phyloP scores from a whole-genome alignment of 306 rosid genomes.

The Hippophae tibetana region DNA sequence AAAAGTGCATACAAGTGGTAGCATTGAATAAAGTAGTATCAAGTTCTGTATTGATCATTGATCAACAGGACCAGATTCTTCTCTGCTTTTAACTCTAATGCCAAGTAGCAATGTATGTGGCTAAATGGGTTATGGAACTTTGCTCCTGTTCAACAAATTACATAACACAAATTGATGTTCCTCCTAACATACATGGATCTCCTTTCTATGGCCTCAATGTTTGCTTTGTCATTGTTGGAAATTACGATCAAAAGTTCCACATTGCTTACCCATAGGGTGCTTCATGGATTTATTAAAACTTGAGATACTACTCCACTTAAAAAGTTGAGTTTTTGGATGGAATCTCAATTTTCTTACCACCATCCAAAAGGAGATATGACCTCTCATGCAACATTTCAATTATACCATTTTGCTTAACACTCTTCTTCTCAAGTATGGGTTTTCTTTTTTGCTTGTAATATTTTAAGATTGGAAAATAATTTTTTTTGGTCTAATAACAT shows the following conservation, averaged over 20 bases:
- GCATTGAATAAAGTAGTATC: background rate
- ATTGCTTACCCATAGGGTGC: too few relatives aligned
- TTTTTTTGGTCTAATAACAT: too few relatives aligned
- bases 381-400: too few relatives aligned
- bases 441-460: too few relatives aligned
- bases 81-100: background rate
- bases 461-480: too few relatives aligned
- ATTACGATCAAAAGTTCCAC: background rate
- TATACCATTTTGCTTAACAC: too few relatives aligned
- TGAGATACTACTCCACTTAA: too few relatives aligned
- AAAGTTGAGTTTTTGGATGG: too few relatives aligned
- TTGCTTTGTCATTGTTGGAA: background rate
- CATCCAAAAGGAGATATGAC: too few relatives aligned
- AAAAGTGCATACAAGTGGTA: background rate
- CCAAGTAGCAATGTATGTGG: background rate
- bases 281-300: too few relatives aligned
- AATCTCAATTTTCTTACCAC: too few relatives aligned
- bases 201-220: background rate
- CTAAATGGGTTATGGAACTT: background rate
- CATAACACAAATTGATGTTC: background rate
- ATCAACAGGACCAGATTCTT: background rate
- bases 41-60: background rate
- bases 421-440: too few relatives aligned
- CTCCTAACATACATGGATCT: background rate
- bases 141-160: slow-evolving; percentile 4